Conservation (phyloP, 164 flowering plant genomes). For the Kingdonia uniflora region DNA sequence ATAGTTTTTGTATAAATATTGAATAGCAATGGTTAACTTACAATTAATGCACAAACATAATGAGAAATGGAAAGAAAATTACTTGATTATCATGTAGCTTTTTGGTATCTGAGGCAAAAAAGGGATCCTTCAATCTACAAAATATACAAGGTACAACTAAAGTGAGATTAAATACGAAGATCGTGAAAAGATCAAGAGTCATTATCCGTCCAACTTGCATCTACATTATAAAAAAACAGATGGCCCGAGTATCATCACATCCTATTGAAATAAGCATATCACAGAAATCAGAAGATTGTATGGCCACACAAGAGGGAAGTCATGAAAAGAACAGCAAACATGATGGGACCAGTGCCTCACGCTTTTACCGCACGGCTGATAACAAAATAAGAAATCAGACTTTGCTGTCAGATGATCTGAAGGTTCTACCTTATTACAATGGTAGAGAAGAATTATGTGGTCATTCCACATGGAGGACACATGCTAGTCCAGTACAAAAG, state of each 20-base stretch:
- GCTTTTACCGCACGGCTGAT: conserved; percentile 20
- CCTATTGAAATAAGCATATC: conserved; percentile 13
- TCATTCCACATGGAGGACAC: conserved; percentile 21
- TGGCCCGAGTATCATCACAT: conserved; percentile 13
- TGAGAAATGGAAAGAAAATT: too few relatives aligned
- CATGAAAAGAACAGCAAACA: conserved; percentile 15
- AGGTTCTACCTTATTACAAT: conserved; percentile 21
- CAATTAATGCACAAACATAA: too few relatives aligned
- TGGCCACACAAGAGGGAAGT: conserved; percentile 13
- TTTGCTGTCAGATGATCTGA: conserved; percentile 28
- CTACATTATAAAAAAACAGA: conserved; percentile 29
- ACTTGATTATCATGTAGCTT: too few relatives aligned
- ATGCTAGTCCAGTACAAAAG: conserved; percentile 43
- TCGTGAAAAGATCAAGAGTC: conserved; percentile 18
- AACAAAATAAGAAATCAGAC: conserved; percentile 28
- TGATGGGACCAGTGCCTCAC: conserved; percentile 20
- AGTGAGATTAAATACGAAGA: too few relatives aligned
- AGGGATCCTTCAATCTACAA: too few relatives aligned
- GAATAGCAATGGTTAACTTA: too few relatives aligned
- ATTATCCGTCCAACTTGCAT: conserved; percentile 21
- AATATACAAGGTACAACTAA: too few relatives aligned
- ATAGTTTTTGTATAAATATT: too few relatives aligned
- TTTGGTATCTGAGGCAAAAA: too few relatives aligned
- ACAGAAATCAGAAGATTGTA: conserved; percentile 11
- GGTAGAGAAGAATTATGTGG: conserved; percentile 25